Conservation (phyloP, 2,329 filamentous ascomycete species). For the Ceratocystis alfenasii region DNA sequence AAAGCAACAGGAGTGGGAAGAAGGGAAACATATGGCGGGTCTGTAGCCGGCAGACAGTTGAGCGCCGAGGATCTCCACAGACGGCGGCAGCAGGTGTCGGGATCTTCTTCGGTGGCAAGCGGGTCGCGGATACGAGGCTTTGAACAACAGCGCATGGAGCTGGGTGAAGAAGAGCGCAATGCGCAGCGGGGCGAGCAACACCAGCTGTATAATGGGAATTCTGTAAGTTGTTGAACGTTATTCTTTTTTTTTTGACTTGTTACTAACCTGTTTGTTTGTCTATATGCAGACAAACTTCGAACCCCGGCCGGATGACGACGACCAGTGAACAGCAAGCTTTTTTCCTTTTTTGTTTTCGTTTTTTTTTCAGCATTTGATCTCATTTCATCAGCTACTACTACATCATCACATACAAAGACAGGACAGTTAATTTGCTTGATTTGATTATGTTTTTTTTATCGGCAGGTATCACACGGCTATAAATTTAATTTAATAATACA, state of each 20-base stretch:
- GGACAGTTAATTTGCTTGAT: too few relatives aligned
- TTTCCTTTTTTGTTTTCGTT: background rate
- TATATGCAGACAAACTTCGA: constrained; percentile 53
- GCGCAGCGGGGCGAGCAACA: constrained; percentile 46
- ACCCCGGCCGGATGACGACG: constrained; percentile 49
- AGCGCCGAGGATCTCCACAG: constrained; percentile 15
- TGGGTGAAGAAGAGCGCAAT: constrained; percentile 26
- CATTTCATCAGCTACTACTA: too few relatives aligned
- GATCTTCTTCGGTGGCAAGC: background rate
- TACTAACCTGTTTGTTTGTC: background rate
- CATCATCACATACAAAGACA: too few relatives aligned
- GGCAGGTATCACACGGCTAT: constrained; percentile 1
- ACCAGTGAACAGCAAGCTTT: constrained; percentile 27
- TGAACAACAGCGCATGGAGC: background rate
- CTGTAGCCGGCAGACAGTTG: background rate
- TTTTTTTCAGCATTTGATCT: background rate
- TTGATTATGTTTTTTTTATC: background rate
- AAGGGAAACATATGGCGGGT: constrained; percentile 18
- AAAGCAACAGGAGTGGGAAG: background rate
- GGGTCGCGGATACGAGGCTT: constrained; percentile 25
- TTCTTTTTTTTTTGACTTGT: background rate
- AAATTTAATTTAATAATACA: constrained; percentile 12
- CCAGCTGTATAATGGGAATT: constrained; percentile 86
- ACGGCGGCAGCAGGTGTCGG: constrained; percentile 11
- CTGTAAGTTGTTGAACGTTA: constrained; percentile 45